Conservation (phyloP, 176 grass and related monocot genomes). For the Oryza punctata region DNA sequence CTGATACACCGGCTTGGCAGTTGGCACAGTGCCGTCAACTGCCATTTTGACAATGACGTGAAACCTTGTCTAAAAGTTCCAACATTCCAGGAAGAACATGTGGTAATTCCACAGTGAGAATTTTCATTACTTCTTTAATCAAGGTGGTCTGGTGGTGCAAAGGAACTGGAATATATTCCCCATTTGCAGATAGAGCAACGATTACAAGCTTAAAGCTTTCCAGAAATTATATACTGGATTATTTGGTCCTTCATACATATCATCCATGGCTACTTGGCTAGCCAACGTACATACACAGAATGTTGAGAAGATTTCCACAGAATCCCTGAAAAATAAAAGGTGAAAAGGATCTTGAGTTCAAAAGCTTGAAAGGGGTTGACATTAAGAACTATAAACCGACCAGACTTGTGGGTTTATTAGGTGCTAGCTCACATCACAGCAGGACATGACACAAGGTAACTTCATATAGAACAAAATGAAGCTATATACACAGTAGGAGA, state of each 20-base stretch:
- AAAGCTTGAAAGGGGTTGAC: background rate
- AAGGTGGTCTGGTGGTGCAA: background rate
- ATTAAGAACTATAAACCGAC: background rate
- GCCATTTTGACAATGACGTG: background rate
- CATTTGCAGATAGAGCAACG: background rate
- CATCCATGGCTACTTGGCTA: background rate
- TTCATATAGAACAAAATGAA: background rate
- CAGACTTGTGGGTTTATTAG: background rate
- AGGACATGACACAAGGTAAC: background rate
- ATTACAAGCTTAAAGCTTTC: background rate
- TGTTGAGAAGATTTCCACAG: background rate
- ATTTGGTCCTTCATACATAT: background rate
- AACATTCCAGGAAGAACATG: background rate
- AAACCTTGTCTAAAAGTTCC: background rate
- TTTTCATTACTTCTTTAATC: background rate
- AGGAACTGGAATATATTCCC: constrained; percentile 12
- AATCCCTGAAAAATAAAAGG: constrained; percentile 5
- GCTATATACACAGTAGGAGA: no score
- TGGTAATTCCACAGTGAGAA: background rate
- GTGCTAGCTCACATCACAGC: background rate
- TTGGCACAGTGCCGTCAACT: background rate
- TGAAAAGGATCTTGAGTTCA: background rate
- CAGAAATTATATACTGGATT: background rate
- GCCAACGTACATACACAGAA: background rate
- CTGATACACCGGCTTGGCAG: background rate